Evolutionary conservation across 2,329 filamentous ascomycete species (phyloP).

Genomic region (Ophiostoma ulmi): DNA sequence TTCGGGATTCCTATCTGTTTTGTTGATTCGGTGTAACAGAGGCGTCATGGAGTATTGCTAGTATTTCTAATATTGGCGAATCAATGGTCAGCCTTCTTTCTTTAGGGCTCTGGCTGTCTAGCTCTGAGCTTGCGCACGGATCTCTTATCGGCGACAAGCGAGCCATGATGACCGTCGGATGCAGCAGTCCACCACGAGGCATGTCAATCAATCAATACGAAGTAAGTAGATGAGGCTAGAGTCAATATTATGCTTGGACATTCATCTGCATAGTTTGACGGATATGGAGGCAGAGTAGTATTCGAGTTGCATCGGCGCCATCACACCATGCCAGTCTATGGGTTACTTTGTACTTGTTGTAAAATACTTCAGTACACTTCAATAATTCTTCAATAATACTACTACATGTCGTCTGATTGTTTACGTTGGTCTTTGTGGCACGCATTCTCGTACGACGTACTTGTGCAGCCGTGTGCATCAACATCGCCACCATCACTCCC

Average conservation of each 20-base stretch:
- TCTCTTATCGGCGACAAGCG: neutral
- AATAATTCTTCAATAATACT: no score
- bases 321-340: neutral
- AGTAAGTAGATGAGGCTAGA: no score
- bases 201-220: neutral
- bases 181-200: neutral
- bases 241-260: no score
- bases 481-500: neutral
- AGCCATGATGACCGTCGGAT: neutral
- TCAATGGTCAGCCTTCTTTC: neutral
- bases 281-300: neutral
- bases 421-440: no score
- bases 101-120: no score
- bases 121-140: neutral
- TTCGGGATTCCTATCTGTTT: neutral
- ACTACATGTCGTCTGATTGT: no score
- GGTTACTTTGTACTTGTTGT: no score
- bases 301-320: neutral
- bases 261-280: no score
- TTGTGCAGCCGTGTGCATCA: no score
- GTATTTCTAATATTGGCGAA: neutral
- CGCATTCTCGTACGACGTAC: no score
- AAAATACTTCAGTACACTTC: no score
- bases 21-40: neutral
- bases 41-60: constrained; percentile 6